phyloP scores from a whole-genome alignment of 352 stramenopile genomes.

The Globisporangium okanoganense region DNA sequence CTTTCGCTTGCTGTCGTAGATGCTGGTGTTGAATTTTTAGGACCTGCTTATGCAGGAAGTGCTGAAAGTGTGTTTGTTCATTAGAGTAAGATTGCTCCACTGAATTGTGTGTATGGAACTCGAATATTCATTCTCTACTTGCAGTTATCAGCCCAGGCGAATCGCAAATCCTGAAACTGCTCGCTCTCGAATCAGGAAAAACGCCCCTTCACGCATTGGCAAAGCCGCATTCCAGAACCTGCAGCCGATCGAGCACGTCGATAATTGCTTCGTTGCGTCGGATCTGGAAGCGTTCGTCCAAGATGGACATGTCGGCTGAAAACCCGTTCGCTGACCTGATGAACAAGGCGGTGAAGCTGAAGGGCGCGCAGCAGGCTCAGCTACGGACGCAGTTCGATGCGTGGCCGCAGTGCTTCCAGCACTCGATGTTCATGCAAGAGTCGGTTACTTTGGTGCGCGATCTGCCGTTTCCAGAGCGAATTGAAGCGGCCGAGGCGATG shows the following conservation, averaged over 20 bases:
- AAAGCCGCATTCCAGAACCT: background rate
- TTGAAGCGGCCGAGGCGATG: constrained; percentile 57
- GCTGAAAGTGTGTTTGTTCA: constrained; percentile 24
- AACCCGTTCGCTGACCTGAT: constrained; percentile 84
- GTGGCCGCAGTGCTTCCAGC: constrained; percentile 85
- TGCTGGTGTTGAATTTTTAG: constrained; percentile 31
- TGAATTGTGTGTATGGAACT: too few species aligned
- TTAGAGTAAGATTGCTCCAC: constrained; percentile 22
- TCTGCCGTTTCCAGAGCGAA: constrained; percentile 48
- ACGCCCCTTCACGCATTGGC: background rate
- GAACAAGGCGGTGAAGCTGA: constrained; percentile 84
- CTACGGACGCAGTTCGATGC: constrained; percentile 67
- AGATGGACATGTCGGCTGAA: constrained; percentile 58
- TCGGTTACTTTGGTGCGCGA: constrained; percentile 44
- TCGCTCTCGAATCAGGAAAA: background rate
- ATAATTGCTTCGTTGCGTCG: background rate
- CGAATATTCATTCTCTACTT: too few species aligned
- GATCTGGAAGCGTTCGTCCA: background rate
- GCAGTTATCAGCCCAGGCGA: background rate
- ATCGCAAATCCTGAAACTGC: constrained; percentile 10
- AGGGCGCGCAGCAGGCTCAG: constrained; percentile 76
- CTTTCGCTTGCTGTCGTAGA: background rate
- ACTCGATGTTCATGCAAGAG: constrained; percentile 87
- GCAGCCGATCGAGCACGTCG: background rate
- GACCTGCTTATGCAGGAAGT: constrained; percentile 15